phyloP scores from a whole-genome alignment of 2,329 filamentous ascomycete species.

The Dichotomopilus funicola region DNA sequence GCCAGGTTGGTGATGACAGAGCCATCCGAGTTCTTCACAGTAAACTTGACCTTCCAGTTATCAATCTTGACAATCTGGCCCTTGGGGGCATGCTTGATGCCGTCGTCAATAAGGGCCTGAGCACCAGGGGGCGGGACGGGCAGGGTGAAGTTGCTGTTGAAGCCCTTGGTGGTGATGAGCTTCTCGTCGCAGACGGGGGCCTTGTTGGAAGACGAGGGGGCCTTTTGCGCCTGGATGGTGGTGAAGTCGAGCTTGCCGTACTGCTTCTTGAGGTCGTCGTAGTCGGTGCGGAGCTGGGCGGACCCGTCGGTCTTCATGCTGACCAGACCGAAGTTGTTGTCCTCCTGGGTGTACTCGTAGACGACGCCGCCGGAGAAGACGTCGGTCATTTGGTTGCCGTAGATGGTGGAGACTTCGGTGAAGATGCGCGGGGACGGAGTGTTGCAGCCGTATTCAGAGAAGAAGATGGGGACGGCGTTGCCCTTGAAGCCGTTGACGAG shows the following conservation, averaged over 20 bases:
- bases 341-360: constrained; percentile 73
- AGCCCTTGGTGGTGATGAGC: constrained; percentile 62
- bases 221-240: constrained; percentile 56
- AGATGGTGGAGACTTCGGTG: constrained; percentile 68
- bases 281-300: constrained; percentile 57
- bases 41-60: constrained; percentile 47
- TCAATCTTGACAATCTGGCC: constrained; percentile 60
- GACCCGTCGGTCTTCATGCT: constrained; percentile 51
- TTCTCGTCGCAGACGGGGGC: constrained; percentile 58
- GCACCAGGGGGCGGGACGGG: constrained; percentile 62
- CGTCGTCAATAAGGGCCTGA: constrained; percentile 66
- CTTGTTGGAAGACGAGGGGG: constrained; percentile 42
- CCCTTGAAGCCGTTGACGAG: constrained; percentile 58
- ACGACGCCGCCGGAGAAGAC: constrained; percentile 71
- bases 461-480: constrained; percentile 69
- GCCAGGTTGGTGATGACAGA: constrained; percentile 48
- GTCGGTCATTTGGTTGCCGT: constrained; percentile 61
- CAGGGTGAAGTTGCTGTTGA: constrained; percentile 74
- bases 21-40: constrained; percentile 59
- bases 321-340: constrained; percentile 60
- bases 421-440: constrained; percentile 63
- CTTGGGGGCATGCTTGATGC: constrained; percentile 57
- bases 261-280: constrained; percentile 66
- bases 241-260: constrained; percentile 69
- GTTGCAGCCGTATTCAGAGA: constrained; percentile 79